phyloP scores from a whole-genome alignment of 2,329 filamentous ascomycete genomes.

The Cercospora brassicicola region DNA sequence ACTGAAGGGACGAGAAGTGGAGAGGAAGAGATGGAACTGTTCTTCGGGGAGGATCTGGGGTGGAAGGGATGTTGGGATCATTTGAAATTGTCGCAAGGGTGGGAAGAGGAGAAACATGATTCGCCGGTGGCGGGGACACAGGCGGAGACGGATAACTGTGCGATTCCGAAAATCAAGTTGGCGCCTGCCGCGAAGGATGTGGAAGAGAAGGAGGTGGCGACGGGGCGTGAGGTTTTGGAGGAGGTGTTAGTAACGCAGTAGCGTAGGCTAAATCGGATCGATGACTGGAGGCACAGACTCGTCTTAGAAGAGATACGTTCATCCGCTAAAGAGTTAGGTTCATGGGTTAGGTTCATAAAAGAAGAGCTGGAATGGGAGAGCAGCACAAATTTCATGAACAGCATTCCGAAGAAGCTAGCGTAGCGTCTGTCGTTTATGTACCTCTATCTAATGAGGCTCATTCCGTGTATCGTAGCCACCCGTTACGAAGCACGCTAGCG shows the following conservation, averaged over 20 bases:
- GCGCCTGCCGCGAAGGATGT: neutral
- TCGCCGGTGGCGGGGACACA: neutral
- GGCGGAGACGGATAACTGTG: neutral
- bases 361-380: neutral
- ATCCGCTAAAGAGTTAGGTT: neutral
- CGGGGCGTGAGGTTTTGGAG: neutral
- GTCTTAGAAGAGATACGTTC: neutral
- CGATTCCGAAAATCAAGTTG: constrained; percentile 8
- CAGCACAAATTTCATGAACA: neutral
- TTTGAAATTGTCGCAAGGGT: constrained; percentile 15
- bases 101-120: constrained; percentile 2
- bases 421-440: neutral
- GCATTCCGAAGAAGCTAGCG: neutral
- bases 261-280: neutral
- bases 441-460: neutral
- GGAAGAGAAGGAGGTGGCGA: neutral
- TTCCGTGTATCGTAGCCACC: neutral
- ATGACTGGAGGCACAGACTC: neutral
- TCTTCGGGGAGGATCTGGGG: constrained; percentile 20
- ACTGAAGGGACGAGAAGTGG: constrained; percentile 9
- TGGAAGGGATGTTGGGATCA: constrained; percentile 22
- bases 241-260: neutral
- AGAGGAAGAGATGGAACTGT: constrained; percentile 19
- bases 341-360: neutral
- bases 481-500: neutral